Evolutionary conservation across 805 yeast species (phyloP), one percentile per base, ranked within the genome.

Genomic region (Yamadazyma sp.): DNA sequence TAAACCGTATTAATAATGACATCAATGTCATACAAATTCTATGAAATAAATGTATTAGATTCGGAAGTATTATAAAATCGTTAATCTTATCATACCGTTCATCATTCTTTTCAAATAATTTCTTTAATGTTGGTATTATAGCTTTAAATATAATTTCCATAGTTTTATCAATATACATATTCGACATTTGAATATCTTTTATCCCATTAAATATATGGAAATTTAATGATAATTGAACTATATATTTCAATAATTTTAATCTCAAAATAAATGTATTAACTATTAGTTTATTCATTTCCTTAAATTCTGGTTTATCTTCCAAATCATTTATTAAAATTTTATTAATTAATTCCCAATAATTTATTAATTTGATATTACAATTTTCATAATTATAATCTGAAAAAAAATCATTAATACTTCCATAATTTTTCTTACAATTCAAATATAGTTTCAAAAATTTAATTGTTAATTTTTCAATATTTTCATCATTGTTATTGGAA

Each of bases 21-120:
- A 36, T 9, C 3, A 36, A 7, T 9, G 35, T 28, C 5, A 37
- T 26, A 9, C 31, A 24, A 2, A 33, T 25, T 16, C 40, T 26
- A 15, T 40, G 44, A 8, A 34, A 14, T 8, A 37, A n/a, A 29
- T 40, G 44, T 2, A 40, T 16, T 18, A 36, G 18, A 10, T 30
- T 22, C 5, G 44, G 44, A n/a, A 36, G 34, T 8, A 33, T 31
- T 8, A 37, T 30, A 5, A 34, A 11, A 18, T 40, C 44, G 1
- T 32, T 28, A 11, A 24, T 34, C 14, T 37, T 26, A 5, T 19
- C n/a, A 27, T 25, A 31, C 11, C 8, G 20, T 4, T 27, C 35
- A 4, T 13, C 5, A 23, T 32, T 33, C n/a, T n/a, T n/a, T n/a
- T n/a, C n/a, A 16, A 40, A 37, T 10, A 37, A n/a, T n/a, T 18